These are phyloP conservation scores for Flammula alnicola DNA, from an alignment of 1,284 basidiomycete species.

Conservation along the genomic window DNA sequence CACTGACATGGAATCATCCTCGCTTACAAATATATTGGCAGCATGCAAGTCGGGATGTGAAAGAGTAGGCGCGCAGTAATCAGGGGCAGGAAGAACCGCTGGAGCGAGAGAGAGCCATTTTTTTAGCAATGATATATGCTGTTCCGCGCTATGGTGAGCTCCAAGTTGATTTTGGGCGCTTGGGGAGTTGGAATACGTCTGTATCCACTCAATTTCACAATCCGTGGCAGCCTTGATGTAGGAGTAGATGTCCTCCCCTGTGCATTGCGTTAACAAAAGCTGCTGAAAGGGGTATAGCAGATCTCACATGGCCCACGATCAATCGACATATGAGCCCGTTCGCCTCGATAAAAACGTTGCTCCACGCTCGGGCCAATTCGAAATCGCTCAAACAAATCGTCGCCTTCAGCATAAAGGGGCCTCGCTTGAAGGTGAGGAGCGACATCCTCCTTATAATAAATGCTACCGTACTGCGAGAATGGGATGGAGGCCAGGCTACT, in stretches of 20 bases:
- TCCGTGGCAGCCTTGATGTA: conserved; percentile 9
- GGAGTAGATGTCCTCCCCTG: conserved; percentile 7
- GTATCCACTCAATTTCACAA: conserved; percentile 12
- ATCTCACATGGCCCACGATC: conserved; percentile 16
- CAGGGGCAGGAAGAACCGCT: conserved; percentile 2
- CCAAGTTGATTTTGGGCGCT: neutral
- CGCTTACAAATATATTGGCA: conserved; percentile 2
- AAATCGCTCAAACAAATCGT: conserved; percentile 10
- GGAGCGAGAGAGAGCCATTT: conserved; percentile 2
- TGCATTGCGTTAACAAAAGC: neutral
- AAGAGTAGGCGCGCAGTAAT: conserved; percentile 1
- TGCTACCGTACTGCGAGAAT: conserved; percentile 16
- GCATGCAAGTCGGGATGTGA: conserved; percentile 12
- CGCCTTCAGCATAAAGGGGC: conserved; percentile 11
- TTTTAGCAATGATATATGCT: neutral
- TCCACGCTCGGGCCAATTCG: conserved; percentile 15
- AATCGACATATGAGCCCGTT: conserved; percentile 6
- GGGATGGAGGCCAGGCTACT: neutral
- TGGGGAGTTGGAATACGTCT: neutral
- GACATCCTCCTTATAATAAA: conserved; percentile 5
- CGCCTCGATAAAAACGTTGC: conserved; percentile 10
- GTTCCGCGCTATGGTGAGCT: neutral
- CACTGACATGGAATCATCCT: neutral
- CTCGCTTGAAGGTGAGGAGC: neutral
- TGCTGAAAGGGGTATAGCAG: too few species aligned